Base-by-base conservation (phyloP, 2,329 filamentous ascomycete genomes). In the Arthroderma uncinatum region DNA sequence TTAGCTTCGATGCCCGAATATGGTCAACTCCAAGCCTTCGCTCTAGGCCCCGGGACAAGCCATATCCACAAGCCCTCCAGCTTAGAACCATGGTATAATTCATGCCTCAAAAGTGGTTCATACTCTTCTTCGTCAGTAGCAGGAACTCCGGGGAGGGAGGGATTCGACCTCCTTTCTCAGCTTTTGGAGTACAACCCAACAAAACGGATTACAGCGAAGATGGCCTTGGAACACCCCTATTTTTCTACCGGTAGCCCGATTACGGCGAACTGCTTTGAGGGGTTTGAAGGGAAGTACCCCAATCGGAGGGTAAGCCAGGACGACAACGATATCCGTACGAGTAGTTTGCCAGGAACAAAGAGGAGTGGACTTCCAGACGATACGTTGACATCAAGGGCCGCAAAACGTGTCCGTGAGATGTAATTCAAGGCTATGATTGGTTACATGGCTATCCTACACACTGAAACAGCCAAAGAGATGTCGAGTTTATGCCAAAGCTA, bases 291-390 rank as follows among this genome's bases (percentile, higher is more conserved):
- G 61, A 89, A 93, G 66, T 98, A 98, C 70, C 93, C 93, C 0
- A 84, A 90, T 66, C 81, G 93, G 6, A 82, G 92, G 53, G 91
- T 98, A 40, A 95, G 87, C 64, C 86, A 94, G 65, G 93, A 98
- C 66, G 90, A 96, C 68, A 95, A 95, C 65, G 93, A 97, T 71
- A 96, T 97, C 57, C 79, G 89, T n/a, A 91, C 88, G 0, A 85
- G 85, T 44, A 95, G 89, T 70, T 72, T 96, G 36, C 89, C 92
- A 0, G 93, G 92, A 0, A 95, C 91, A 0, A 97, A 97, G 75
- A 78, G 91, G 59, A 92, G 86, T 62, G 92, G 87, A 0, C 68
- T 95, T 40, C 87, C 86, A 0, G 92, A 97, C 66, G 92, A 96
- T 70, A 79, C 76, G 55, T 67, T 94, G n/a, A 76, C 84, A 47